Conservation (phyloP, 192 early-diverging fungal species). For the Coemansia sp. region DNA sequence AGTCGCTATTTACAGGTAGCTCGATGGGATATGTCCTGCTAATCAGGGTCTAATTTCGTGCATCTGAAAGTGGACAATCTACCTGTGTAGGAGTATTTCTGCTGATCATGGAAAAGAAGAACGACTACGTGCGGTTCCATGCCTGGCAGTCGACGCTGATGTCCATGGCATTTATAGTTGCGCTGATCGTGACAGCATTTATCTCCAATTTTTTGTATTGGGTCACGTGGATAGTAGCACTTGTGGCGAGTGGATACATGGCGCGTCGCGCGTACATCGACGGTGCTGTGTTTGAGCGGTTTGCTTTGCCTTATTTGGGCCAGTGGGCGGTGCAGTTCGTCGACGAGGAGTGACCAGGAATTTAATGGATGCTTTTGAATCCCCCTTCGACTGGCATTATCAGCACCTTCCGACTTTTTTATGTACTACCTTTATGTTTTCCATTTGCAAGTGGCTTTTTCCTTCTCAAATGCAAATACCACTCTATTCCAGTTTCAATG, state of each 20-base stretch:
- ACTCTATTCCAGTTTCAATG: too few relatives aligned
- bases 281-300: slow-evolving; percentile 69
- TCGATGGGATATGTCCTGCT: too few relatives aligned
- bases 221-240: slow-evolving; percentile 24
- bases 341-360: slow-evolving; percentile 68
- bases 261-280: slow-evolving; percentile 68
- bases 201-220: slow-evolving; percentile 43
- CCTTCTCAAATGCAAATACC: not conserved
- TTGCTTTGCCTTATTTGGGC: slow-evolving; percentile 68
- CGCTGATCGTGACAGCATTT: slow-evolving; percentile 40
- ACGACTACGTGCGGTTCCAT: slow-evolving; percentile 61
- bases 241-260: slow-evolving; percentile 30
- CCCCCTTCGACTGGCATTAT: not conserved
- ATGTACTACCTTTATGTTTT: not conserved
- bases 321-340: slow-evolving; percentile 64
- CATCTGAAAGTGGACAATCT: too few relatives aligned
- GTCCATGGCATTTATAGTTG: slow-evolving; percentile 26
- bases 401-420: not conserved
- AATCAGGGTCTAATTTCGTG: too few relatives aligned
- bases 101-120: slow-evolving; percentile 73
- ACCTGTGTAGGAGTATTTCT: slow-evolving; percentile 64
- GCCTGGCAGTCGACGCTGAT: slow-evolving; percentile 57
- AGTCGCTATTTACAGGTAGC: too few relatives aligned
- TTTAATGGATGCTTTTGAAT: too few relatives aligned
- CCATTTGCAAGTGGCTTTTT: not conserved